These are phyloP conservation scores for Apiotrichum akiyoshidainum DNA, from an alignment of 1,284 basidiomycete species.

Conservation along the genomic window DNA sequence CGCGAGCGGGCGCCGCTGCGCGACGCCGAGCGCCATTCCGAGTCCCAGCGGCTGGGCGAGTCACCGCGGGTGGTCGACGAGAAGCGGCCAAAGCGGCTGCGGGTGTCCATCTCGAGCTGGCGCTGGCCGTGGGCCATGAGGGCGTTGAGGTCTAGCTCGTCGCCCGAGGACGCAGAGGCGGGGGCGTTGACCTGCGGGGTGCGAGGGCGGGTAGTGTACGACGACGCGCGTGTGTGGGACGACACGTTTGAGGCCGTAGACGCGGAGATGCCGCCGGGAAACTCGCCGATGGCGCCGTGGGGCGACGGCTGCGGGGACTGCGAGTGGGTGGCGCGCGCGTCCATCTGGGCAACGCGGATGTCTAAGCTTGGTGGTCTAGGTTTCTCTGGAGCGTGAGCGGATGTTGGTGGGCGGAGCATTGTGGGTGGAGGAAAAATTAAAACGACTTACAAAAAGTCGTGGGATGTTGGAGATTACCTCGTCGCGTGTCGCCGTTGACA, in stretches of 20 bases:
- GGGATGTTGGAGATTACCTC: no score
- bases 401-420: no score
- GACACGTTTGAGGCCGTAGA: neutral
- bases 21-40: constrained; percentile 11
- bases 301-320: constrained; percentile 19
- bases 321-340: constrained; percentile 13
- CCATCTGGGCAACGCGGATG: constrained; percentile 4
- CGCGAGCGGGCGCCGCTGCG: constrained; percentile 8
- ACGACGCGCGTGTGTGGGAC: constrained; percentile 5
- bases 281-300: constrained; percentile 27
- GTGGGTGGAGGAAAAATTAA: no score
- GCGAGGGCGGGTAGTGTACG: constrained; percentile 2
- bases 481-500: no score
- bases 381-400: neutral
- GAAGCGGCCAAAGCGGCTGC: constrained; percentile 16
- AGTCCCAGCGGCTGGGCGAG: constrained; percentile 14
- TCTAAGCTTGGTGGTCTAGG: neutral
- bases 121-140: constrained; percentile 28
- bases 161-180: constrained; percentile 7
- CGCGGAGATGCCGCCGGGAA: constrained; percentile 5
- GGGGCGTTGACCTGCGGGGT: constrained; percentile 8
- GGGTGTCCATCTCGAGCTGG: constrained; percentile 25
- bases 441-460: no score
- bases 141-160: constrained; percentile 26
- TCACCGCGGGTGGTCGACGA: constrained; percentile 2